Base-by-base conservation (phyloP, 495 filamentous ascomycete genomes). In the Aspergillus affinis region DNA sequence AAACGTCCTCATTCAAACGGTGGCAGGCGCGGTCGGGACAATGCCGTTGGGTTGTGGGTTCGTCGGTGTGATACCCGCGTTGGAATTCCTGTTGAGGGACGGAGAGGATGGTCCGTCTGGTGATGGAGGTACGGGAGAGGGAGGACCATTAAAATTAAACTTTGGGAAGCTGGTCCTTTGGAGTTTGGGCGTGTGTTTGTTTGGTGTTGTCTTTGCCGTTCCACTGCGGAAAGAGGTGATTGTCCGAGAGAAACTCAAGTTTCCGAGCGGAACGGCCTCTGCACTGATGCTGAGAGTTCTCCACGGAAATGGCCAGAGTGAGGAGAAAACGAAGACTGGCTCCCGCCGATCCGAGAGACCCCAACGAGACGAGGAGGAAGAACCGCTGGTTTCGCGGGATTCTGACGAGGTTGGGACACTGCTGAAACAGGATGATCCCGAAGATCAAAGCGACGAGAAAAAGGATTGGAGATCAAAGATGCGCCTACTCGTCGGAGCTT, bases 41-140 rank as follows among this genome's bases (percentile, higher is more conserved):
- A 98, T 98, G 94, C 95, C 95, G 6, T 73, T 99, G 21, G 93
- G 92, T 0, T 97, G 94, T 65, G 94, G 94, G 1, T 97, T 98
- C 69, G 93, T 98, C 9, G 94, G 91, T 4, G 91, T 92, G 2
- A 88, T 97, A 57, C 95, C 95, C 15, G 95, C 95, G 2, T 78
- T 99, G 79, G 88, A 96, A 63, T 97, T 87, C 61, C 73, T 99
- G 57, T 66, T 99, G 55, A 87, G 78, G 53, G 77, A 85, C 4
- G 84, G 87, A 12, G 93, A 96, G 69, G 81, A 83, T 57, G 81
- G 81, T 1, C 72, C 74, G 3, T 66, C 64, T 4, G 76, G 74
- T 26, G 77, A 76, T 61, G 84, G 84, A 32, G 91, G 92, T 1
- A 67, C 65, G 17, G 77, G 77, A 23, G 78, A 81, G 56, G 84